Evolutionary conservation across 2,329 filamentous ascomycete species (phyloP).

Genomic region (Cytospora piceae): DNA sequence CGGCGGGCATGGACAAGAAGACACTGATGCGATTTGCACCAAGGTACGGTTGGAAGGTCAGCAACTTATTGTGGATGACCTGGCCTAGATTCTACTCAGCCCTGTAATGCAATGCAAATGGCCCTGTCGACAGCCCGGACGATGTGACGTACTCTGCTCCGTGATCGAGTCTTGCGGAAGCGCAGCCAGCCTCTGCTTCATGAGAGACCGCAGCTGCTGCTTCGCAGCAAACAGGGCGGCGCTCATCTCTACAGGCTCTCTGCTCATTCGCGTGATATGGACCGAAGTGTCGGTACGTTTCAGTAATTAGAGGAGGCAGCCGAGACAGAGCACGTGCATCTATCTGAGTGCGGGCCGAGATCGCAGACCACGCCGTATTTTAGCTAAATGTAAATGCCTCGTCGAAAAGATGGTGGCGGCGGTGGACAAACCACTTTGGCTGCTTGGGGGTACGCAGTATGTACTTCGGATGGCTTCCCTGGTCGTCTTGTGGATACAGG

Average conservation of each 20-base stretch:
- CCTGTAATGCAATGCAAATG: background rate
- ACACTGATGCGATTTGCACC: constrained; percentile 77
- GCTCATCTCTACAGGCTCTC: constrained; percentile 44
- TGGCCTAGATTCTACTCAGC: constrained; percentile 54
- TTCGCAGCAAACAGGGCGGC: constrained; percentile 69
- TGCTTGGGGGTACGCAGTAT: no score
- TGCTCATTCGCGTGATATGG: constrained; percentile 25
- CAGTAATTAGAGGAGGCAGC: background rate
- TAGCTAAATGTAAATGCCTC: background rate
- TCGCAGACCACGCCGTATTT: background rate
- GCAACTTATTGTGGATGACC: constrained; percentile 65
- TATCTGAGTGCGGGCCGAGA: background rate
- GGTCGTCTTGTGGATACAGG: background rate
- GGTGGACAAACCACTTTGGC: background rate
- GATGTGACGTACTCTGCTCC: constrained; percentile 69
- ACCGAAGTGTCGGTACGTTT: background rate
- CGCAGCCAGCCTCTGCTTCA: constrained; percentile 67
- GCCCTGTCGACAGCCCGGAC: constrained; percentile 24
- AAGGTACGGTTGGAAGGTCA: constrained; percentile 73
- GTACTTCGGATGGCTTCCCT: background rate
- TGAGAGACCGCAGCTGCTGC: constrained; percentile 71
- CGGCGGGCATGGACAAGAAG: constrained; percentile 89
- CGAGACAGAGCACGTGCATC: background rate
- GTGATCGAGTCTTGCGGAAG: constrained; percentile 65
- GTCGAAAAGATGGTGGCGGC: background rate